phyloP scores from a whole-genome alignment of 225 moss, liverwort and hornwort species.

The Neckera pumila region DNA sequence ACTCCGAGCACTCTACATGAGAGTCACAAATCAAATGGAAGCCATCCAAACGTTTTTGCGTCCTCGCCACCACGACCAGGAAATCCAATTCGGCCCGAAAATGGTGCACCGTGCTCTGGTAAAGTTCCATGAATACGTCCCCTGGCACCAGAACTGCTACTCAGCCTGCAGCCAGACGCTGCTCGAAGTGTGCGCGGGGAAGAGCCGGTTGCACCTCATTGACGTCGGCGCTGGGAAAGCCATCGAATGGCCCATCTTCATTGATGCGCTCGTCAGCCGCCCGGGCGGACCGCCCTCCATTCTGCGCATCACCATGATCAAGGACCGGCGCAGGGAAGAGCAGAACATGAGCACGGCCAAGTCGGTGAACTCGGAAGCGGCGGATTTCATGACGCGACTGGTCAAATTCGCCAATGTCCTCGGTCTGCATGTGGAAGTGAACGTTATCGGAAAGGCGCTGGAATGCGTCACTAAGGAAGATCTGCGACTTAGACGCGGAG shows the following conservation, averaged over 20 bases:
- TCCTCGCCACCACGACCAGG: slow-evolving; percentile 27
- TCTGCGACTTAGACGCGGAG: slow-evolving; percentile 42
- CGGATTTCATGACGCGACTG: slow-evolving; percentile 38
- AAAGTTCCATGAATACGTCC: slow-evolving; percentile 50
- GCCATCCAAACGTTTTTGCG: slow-evolving; percentile 16
- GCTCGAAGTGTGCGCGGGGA: slow-evolving; percentile 52
- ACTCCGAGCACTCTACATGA: slow-evolving; percentile 44
- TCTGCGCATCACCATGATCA: slow-evolving; percentile 52
- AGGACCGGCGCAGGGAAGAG: slow-evolving; percentile 27
- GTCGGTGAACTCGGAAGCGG: slow-evolving; percentile 1
- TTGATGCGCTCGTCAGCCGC: slow-evolving; percentile 64
- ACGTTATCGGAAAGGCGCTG: slow-evolving; percentile 36
- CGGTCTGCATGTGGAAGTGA: slow-evolving; percentile 51
- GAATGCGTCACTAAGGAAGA: slow-evolving; percentile 45
- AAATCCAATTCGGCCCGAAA: slow-evolving; percentile 17
- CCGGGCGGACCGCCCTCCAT: slow-evolving; percentile 59
- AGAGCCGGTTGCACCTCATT: slow-evolving; percentile 52
- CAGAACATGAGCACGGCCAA: background rate
- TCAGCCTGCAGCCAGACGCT: slow-evolving; percentile 45
- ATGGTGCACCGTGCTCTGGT: slow-evolving; percentile 52
- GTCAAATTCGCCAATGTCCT: slow-evolving; percentile 65
- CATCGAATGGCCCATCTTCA: slow-evolving; percentile 71
- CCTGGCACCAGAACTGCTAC: slow-evolving; percentile 69
- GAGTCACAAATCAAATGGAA: slow-evolving; percentile 22
- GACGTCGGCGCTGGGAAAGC: slow-evolving; percentile 70